Conservation (phyloP, 805 yeast species). For the Wilhelminamyces savonicus region DNA sequence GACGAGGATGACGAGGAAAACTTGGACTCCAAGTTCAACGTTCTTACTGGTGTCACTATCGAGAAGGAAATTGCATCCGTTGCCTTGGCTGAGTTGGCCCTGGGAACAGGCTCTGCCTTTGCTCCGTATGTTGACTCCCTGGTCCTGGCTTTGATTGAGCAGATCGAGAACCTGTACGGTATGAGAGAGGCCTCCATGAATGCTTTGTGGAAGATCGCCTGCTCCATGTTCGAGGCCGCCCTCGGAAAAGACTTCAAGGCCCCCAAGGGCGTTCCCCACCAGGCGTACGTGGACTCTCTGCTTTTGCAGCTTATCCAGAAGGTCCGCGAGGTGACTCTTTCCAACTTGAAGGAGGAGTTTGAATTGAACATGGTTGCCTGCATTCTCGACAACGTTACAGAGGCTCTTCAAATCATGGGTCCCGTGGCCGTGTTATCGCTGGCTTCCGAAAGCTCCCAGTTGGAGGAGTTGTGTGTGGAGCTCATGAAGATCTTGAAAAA, state of each 20-base stretch:
- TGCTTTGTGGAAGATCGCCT: conserved; percentile 77
- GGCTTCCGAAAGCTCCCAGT: conserved; percentile 42
- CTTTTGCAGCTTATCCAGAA: conserved; percentile 54
- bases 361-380: conserved; percentile 78
- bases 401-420: conserved; percentile 65
- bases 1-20: conserved; percentile 57
- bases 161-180: conserved; percentile 82
- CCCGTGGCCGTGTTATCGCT: conserved; percentile 61
- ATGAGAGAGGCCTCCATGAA: conserved; percentile 81
- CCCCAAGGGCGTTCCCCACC: conserved; percentile 60
- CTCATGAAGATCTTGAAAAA: conserved; percentile 70
- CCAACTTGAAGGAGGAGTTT: conserved; percentile 67
- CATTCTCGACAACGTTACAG: conserved; percentile 67
- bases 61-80: conserved; percentile 96
- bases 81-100: conserved; percentile 81
- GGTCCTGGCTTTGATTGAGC: conserved; percentile 56
- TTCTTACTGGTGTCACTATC: conserved; percentile 90
- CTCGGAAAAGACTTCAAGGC: conserved; percentile 42
- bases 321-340: conserved; percentile 62
- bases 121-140: conserved; percentile 70
- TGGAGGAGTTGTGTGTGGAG: conserved; percentile 66
- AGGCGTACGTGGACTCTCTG: conserved; percentile 52
- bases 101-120: conserved; percentile 79
- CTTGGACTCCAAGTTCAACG: conserved; percentile 65
- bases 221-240: conserved; percentile 56